Evolutionary conservation across 2,329 filamentous ascomycete genomes (phyloP).

Genomic region (Verticillium zaregamsianum): DNA sequence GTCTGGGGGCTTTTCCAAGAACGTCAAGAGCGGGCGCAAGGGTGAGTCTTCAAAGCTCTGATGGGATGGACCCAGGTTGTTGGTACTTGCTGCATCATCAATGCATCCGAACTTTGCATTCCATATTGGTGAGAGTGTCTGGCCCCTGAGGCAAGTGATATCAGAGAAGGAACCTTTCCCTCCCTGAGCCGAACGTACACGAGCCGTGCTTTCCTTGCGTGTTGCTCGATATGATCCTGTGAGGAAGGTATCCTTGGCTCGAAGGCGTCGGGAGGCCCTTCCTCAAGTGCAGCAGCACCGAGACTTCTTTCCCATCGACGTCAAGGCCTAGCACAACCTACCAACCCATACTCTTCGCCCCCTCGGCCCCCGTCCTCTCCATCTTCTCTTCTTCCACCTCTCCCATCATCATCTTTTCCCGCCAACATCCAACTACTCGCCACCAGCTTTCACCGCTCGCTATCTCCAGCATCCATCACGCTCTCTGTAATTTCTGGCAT

Average conservation of each 20-base stretch:
- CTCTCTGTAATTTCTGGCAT: neutral
- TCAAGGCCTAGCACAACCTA: neutral
- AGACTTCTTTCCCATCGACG: neutral
- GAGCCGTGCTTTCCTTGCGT: no score
- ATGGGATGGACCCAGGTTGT: neutral
- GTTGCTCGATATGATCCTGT: no score
- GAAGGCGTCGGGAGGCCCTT: no score
- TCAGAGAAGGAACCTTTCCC: no score
- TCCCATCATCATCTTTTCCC: neutral
- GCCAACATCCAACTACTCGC: neutral
- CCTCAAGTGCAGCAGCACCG: neutral
- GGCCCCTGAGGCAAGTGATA: no score
- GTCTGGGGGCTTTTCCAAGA: conserved; percentile 26
- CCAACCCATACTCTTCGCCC: neutral
- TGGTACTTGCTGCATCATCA: neutral
- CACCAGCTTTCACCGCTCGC: neutral
- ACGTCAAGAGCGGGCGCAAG: conserved; percentile 29
- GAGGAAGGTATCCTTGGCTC: no score
- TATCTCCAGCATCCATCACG: neutral
- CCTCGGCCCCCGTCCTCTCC: neutral
- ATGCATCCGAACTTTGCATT: neutral
- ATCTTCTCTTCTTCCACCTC: neutral
- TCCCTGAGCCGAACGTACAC: no score
- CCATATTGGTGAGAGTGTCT: neutral
- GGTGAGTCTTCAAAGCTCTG: conserved; percentile 33